These are phyloP conservation scores for Salicornia ramosissima DNA, from an alignment of 148 eudicot species.

Conservation along the genomic window DNA sequence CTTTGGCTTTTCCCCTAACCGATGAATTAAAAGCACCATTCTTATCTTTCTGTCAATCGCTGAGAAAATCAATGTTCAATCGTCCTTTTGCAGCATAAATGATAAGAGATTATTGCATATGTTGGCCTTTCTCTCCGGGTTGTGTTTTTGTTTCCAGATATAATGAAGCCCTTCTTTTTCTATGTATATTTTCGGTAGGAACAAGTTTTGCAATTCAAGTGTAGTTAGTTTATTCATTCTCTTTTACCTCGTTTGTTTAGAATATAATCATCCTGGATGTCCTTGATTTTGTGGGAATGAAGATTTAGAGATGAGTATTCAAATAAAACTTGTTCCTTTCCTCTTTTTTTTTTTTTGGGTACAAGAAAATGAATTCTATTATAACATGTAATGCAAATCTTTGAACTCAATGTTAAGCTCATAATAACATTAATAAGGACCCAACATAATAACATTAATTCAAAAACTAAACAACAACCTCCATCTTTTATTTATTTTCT, in stretches of 20 bases:
- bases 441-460: too few species aligned
- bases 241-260: background rate
- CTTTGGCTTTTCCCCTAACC: constrained; percentile 37
- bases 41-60: constrained; percentile 22
- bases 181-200: constrained; percentile 19
- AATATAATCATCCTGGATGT: background rate
- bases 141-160: constrained; percentile 9
- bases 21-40: constrained; percentile 26
- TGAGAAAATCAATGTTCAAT: constrained; percentile 16
- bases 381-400: too few species aligned
- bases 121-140: background rate
- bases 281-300: background rate
- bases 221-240: constrained; percentile 11
- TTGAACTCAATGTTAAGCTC: too few species aligned
- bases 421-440: too few species aligned
- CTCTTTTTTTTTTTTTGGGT: too few species aligned
- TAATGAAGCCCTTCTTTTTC: constrained; percentile 10
- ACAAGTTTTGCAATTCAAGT: constrained; percentile 12
- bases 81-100: constrained; percentile 6
- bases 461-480: too few species aligned
- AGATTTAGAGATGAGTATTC: constrained; percentile 2
- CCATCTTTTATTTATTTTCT: too few species aligned
- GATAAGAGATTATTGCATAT: background rate
- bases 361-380: too few species aligned
- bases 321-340: background rate